Percentiles rank a stretch among this genome's conserved stretches.
These are phyloP conservation scores for Protomyces inundatus DNA, from an alignment of 1,139 yeast genomes.

Conservation along the genomic window DNA sequence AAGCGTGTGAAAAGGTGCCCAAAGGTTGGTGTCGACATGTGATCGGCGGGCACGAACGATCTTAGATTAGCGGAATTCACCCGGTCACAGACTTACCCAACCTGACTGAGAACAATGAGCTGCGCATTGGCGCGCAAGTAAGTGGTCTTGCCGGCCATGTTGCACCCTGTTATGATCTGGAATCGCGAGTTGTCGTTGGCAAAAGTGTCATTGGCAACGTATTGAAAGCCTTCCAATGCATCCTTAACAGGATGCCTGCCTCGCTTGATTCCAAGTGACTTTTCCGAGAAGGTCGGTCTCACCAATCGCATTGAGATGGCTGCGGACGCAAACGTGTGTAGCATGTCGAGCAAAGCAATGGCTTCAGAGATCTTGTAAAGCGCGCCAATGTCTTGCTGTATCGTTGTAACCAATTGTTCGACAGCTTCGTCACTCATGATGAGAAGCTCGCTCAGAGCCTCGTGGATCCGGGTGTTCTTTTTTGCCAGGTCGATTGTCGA, in stretches of 20 bases:
- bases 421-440: constrained; percentile 44
- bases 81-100: constrained; percentile 46
- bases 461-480: constrained; percentile 43
- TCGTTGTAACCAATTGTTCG: constrained; percentile 37
- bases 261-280: constrained; percentile 37
- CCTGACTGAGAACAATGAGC: constrained; percentile 66
- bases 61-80: not conserved
- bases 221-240: constrained; percentile 42
- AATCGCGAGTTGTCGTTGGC: constrained; percentile 47
- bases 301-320: constrained; percentile 33
- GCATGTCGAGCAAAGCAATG: constrained; percentile 44
- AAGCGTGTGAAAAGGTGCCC: constrained; percentile 50
- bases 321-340: constrained; percentile 42
- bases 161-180: constrained; percentile 65
- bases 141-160: constrained; percentile 73
- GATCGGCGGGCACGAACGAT: constrained; percentile 58
- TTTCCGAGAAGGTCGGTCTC: constrained; percentile 32
- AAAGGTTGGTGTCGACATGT: constrained; percentile 55
- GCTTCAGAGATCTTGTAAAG: constrained; percentile 48
- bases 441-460: constrained; percentile 43
- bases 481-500: constrained; percentile 45
- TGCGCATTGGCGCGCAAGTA: constrained; percentile 61
- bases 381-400: constrained; percentile 37
- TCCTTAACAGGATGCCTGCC: constrained; percentile 83
- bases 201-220: constrained; percentile 65